These are phyloP conservation scores for Mortierella sp. DNA, from an alignment of 371 early-diverging fungal species.

Conservation along the genomic window DNA sequence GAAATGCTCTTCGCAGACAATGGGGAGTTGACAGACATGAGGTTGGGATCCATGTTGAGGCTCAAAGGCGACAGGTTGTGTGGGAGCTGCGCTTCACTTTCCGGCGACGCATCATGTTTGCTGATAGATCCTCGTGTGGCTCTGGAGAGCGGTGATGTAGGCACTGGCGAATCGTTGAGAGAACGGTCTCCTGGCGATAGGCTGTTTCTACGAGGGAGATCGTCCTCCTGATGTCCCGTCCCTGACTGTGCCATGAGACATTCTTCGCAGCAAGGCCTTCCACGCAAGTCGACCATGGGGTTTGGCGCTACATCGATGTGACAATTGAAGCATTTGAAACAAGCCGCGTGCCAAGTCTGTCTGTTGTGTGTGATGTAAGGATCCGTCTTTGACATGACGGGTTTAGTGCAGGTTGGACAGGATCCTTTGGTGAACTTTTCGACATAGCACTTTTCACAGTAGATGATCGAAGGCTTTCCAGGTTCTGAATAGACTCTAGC, in stretches of 20 bases:
- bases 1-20: conserved; percentile 33
- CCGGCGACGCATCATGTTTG: conserved; percentile 1
- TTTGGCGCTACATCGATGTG: conserved; percentile 42
- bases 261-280: conserved; percentile 72
- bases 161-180: conserved; percentile 19
- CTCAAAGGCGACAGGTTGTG: conserved; percentile 25
- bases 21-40: conserved; percentile 20
- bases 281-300: conserved; percentile 69
- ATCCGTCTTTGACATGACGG: conserved; percentile 57
- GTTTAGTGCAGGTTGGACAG: conserved; percentile 56
- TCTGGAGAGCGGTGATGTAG: conserved; percentile 14
- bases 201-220: conserved; percentile 8
- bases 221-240: conserved; percentile 23
- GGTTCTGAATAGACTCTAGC: conserved; percentile 50
- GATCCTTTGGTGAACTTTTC: conserved; percentile 50
- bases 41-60: conserved; percentile 12
- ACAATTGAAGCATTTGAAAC: conserved; percentile 62
- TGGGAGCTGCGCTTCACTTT: conserved; percentile 1
- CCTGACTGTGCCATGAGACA: conserved; percentile 67
- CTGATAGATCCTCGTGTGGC: conserved; percentile 1
- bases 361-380: conserved; percentile 58
- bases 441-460: conserved; percentile 50
- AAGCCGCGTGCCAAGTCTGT: conserved; percentile 59
- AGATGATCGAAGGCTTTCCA: conserved; percentile 35
- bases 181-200: conserved; percentile 27